A percentile compares a stretch with the other conserved stretches of the same genome.
Conservation (phyloP, 192 early-diverging fungal species). For the Phlyctochytrium arcticum region DNA sequence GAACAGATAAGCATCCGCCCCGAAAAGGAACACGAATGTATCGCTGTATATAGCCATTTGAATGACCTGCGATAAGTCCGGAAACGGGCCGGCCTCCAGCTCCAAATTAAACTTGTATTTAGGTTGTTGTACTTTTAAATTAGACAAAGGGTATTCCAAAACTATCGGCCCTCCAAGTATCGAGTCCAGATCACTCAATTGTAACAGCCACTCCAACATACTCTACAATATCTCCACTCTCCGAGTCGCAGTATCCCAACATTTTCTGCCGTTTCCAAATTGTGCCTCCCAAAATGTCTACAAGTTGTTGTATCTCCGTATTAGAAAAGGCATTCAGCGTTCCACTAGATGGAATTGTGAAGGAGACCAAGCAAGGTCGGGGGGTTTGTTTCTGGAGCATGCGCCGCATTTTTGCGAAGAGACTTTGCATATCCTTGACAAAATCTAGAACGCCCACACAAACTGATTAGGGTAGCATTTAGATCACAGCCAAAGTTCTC, state of each 20-base stretch:
- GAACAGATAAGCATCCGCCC: no score
- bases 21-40: no score
- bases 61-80: no score
- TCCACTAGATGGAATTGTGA: constrained; percentile 17
- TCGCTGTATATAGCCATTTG: no score
- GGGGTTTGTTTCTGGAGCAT: background rate
- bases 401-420: background rate
- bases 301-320: background rate
- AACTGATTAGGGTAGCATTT: no score
- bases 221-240: constrained; percentile 6
- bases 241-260: constrained; percentile 30
- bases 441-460: constrained; percentile 33
- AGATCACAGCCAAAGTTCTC: no score
- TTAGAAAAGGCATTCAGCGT: constrained; percentile 11
- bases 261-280: constrained; percentile 11
- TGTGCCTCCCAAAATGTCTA: constrained; percentile 1
- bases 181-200: no score
- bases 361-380: constrained; percentile 15
- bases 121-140: no score
- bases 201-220: constrained; percentile 25
- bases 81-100: no score
- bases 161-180: no score
- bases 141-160: no score
- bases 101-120: no score
- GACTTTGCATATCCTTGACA: background rate